A percentile compares a stretch with the other conserved stretches of the same genome.
These are phyloP conservation scores for Pecoramyces ruminantium DNA, from an alignment of 192 early-diverging fungal genomes.

Conservation along the genomic window DNA sequence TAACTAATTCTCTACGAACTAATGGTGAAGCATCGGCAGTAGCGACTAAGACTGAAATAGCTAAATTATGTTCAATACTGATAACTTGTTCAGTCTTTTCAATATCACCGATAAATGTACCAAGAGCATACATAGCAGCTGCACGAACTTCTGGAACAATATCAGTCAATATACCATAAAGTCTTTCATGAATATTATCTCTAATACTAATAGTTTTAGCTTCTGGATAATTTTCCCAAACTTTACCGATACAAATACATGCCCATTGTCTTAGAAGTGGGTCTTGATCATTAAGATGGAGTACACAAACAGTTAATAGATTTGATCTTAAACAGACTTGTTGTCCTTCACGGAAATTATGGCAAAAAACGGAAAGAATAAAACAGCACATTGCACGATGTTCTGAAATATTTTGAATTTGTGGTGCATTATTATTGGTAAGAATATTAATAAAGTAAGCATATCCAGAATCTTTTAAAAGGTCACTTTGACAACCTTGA, in stretches of 20 bases:
- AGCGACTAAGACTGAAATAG: slow-evolving; percentile 40
- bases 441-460: slow-evolving; percentile 86
- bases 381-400: slow-evolving; percentile 91
- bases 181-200: slow-evolving; percentile 38
- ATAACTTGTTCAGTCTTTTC: slow-evolving; percentile 48
- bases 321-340: slow-evolving; percentile 59
- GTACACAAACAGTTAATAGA: slow-evolving; percentile 42
- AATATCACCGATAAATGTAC: slow-evolving; percentile 56
- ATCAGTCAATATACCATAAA: slow-evolving; percentile 41
- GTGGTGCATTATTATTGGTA: slow-evolving; percentile 43
- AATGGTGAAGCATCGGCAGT: slow-evolving; percentile 72
- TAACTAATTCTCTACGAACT: slow-evolving; percentile 75
- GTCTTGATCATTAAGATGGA: slow-evolving; percentile 51
- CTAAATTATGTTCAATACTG: slow-evolving; percentile 56
- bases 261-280: slow-evolving; percentile 77
- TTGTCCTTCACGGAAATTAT: slow-evolving; percentile 66
- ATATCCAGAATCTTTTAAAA: slow-evolving; percentile 80
- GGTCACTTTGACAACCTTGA: slow-evolving; percentile 66
- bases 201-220: slow-evolving; percentile 41
- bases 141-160: slow-evolving; percentile 67
- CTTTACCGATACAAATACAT: slow-evolving; percentile 65
- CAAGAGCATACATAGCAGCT: slow-evolving; percentile 61
- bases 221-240: slow-evolving; percentile 64
- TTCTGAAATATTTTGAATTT: slow-evolving; percentile 60
- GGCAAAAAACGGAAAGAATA: slow-evolving; percentile 83